Evolutionary conservation across 768 basidiomycete genomes (phyloP).

Genomic region (Mycena pura): DNA sequence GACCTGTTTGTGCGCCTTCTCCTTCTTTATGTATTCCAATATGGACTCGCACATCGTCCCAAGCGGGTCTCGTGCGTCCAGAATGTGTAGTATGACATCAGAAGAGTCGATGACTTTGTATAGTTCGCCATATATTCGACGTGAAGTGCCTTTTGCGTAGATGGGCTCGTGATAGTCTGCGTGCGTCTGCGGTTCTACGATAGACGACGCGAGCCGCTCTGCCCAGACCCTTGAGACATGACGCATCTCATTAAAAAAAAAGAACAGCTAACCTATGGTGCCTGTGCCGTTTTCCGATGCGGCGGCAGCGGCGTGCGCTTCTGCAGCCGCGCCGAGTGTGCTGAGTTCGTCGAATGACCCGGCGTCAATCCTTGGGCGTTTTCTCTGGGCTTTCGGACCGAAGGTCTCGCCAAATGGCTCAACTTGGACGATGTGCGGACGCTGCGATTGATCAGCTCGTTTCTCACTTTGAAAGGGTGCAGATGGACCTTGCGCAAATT

Average conservation of each 20-base stretch:
- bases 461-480: neutral
- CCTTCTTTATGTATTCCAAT: conserved; percentile 91
- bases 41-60: conserved; percentile 96
- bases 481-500: conserved; percentile 72
- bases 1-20: conserved; percentile 97
- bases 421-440: conserved; percentile 93
- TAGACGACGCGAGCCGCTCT: conserved; percentile 58
- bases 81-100: conserved; percentile 92
- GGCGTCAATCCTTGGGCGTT: conserved; percentile 85
- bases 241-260: neutral
- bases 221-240: neutral
- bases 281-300: conserved; percentile 45
- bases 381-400: conserved; percentile 94
- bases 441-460: conserved; percentile 48
- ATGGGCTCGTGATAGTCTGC: conserved; percentile 89
- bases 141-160: conserved; percentile 93
- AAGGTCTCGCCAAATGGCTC: conserved; percentile 96
- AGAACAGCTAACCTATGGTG: conserved; percentile 53
- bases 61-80: conserved; percentile 94
- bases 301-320: conserved; percentile 57
- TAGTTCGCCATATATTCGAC: conserved; percentile 95
- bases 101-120: conserved; percentile 99
- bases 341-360: conserved; percentile 93
- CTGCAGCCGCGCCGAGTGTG: conserved; percentile 62
- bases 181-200: conserved; percentile 65